Evolutionary conservation across 441 rosid species (phyloP), one percentile per base, ranked within the genome.

Genomic region (Populus hybrid): DNA sequence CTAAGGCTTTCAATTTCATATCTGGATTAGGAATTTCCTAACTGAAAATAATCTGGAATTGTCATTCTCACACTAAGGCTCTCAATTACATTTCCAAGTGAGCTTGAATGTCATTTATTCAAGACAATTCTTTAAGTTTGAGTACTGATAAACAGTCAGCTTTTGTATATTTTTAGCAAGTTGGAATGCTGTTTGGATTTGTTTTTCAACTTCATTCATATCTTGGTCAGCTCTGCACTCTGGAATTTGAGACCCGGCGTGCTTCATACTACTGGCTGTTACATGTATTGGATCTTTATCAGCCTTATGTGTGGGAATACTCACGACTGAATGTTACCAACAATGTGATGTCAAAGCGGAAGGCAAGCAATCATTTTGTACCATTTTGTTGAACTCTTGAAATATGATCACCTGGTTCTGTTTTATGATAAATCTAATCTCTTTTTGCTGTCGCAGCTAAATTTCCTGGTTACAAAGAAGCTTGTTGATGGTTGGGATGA

Each of bases 401-500:
- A 76, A 72, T 68, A 71, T 69, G 66, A 40, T 79, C 36, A 68
- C 26, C 11, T 35, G 61, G 14, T 38, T 69, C 70, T 70, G 12
- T 70, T 65, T 70, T 72, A 7, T 67, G 63, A 67, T 67, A 21
- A 38, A 16, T 24, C 61, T 70, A 36, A 75, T 53, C 38, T 21
- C 38, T 11, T 83, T 73, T 42, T 75, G 75, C 34, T 71, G 46
- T 68, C 83, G 86, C 88, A 96, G 98, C 85, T 96, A 82, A 94
- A 96, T 82, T 87, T 84, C 84, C 81, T 96, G 73, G 98, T 96
- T 71, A 92, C 93, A 69, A 86, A 91, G 32, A 94, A 91, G 75
- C 79, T 88, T 87, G 98, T 96, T 77, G 99, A 96, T 83, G 97
- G 99, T 71, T 96, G 98, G 99, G 99, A 96, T 89, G 99, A 96